phyloP scores from a whole-genome alignment of 2,329 filamentous ascomycete genomes.

The Aureobasidium sp. region DNA sequence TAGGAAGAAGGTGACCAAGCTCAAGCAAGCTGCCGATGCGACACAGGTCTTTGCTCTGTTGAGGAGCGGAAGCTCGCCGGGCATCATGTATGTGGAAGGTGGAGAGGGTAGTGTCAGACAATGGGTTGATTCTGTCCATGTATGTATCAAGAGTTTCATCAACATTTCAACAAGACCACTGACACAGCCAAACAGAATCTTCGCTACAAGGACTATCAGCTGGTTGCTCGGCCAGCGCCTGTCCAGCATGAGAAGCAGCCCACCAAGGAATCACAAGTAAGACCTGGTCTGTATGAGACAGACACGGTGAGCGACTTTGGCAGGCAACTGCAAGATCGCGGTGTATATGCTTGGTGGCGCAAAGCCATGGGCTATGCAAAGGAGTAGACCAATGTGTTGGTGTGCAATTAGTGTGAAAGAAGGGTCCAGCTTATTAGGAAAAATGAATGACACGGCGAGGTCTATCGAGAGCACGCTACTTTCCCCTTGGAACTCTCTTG shows the following conservation, averaged over 20 bases:
- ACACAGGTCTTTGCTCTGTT: slow-evolving; percentile 56
- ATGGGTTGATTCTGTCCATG: slow-evolving; percentile 58
- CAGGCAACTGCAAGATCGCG: slow-evolving; percentile 49
- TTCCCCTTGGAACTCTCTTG: too few relatives aligned
- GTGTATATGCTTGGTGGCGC: slow-evolving; percentile 58
- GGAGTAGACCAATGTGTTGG: background rate
- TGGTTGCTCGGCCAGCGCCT: slow-evolving; percentile 45
- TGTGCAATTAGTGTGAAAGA: background rate
- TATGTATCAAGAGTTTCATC: slow-evolving; percentile 15
- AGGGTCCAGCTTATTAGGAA: too few relatives aligned
- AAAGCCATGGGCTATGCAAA: slow-evolving; percentile 51
- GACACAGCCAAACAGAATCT: slow-evolving; percentile 31
- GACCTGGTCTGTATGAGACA: slow-evolving; percentile 47
- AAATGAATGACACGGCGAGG: background rate
- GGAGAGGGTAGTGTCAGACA: slow-evolving; percentile 45
- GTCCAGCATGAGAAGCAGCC: slow-evolving; percentile 18
- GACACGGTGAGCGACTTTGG: slow-evolving; percentile 58
- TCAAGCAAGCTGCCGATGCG: slow-evolving; percentile 55
- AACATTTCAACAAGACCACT: background rate
- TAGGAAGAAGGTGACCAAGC: slow-evolving; percentile 58
- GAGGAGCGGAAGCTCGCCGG: slow-evolving; percentile 58
- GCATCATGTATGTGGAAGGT: slow-evolving; percentile 71
- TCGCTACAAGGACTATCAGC: slow-evolving; percentile 64
- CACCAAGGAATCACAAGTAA: slow-evolving; percentile 18
- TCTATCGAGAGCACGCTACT: background rate